Conservation (phyloP, 495 filamentous ascomycete genomes). For the Hypomontagnella monticulosa region DNA sequence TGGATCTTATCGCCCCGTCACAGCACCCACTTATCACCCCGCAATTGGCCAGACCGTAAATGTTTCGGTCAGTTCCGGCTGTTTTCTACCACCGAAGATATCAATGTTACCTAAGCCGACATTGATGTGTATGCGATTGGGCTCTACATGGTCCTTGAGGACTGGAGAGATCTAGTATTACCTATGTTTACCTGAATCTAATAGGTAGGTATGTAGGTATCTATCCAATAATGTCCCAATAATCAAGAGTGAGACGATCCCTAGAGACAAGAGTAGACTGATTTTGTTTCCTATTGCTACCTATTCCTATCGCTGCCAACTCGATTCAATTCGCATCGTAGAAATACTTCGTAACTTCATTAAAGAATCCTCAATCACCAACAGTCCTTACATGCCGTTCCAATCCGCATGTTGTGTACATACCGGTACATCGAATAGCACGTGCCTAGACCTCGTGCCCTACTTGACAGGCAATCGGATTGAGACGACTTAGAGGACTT, state of each 20-base stretch:
- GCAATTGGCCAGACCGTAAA: constrained; percentile 12
- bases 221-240: too few species aligned
- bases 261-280: too few species aligned
- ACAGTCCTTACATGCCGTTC: not conserved
- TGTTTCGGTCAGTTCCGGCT: constrained; percentile 1
- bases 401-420: constrained; percentile 6
- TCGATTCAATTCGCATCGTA: too few species aligned
- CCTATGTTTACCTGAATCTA: too few species aligned
- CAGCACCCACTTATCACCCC: constrained; percentile 25
- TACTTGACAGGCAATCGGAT: not conserved
- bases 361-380: too few species aligned
- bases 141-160: not conserved
- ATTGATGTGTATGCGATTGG: too few species aligned
- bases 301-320: too few species aligned
- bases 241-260: too few species aligned
- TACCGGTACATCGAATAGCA: constrained; percentile 4
- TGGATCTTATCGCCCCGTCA: constrained; percentile 32
- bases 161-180: not conserved
- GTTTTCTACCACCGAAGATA: constrained; percentile 9
- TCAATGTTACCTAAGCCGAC: not conserved
- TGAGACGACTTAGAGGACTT: not conserved
- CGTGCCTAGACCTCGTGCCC: not conserved
- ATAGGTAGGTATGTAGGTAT: too few species aligned
- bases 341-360: too few species aligned
- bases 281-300: too few species aligned